Base-by-base conservation (phyloP, 352 stramenopile species). In the Globisporangium viniferum region DNA sequence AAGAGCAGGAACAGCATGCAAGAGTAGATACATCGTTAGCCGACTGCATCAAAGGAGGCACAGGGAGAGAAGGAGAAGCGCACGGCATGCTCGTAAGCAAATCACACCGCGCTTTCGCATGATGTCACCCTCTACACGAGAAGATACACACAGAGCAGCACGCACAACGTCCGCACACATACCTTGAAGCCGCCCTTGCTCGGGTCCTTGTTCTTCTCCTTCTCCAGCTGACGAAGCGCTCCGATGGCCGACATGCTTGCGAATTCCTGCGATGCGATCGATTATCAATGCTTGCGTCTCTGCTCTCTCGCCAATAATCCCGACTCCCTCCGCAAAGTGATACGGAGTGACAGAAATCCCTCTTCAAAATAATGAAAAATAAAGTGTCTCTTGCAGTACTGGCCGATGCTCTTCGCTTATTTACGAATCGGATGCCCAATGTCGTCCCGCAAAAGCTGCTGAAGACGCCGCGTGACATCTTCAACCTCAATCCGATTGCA, bases 211-310 rank as follows among this genome's bases (percentile, higher is more conserved):
- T 70, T 88, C 74, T 93, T 92, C 73, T 93, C 79, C 76, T 94
- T 92, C 76, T 94, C 88, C 49, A 95, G 79, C 66, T 95, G 77
- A 63, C 86, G 85, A 66, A 95, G 74, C 70, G 82, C 82, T 75
- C 82, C 81, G 65, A 95, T 93, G 56, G 85, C 86, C 73, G 87
- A 93, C 87, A 95, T 95, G 62, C 54, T 88, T 66, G 36, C 58
- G 29, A 51, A 51, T 58, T 67, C 48, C 46, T 70, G 5, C 33
- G 49, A 48, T 68, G 67, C 64, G 41, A 36, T 64, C 64, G 63
- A 59, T 72, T 81, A 62, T 68, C 44, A 24, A 51, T 51, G 39
- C 39, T 46, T 46, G 39, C 39, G 39, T 46, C 39, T 46, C 41
- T 49, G 44, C 44, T 51, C 44, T 51, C 44, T 51, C 44, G 41